Base-by-base conservation (phyloP, 177 flowering plant genomes). In the Vitis hybrid region DNA sequence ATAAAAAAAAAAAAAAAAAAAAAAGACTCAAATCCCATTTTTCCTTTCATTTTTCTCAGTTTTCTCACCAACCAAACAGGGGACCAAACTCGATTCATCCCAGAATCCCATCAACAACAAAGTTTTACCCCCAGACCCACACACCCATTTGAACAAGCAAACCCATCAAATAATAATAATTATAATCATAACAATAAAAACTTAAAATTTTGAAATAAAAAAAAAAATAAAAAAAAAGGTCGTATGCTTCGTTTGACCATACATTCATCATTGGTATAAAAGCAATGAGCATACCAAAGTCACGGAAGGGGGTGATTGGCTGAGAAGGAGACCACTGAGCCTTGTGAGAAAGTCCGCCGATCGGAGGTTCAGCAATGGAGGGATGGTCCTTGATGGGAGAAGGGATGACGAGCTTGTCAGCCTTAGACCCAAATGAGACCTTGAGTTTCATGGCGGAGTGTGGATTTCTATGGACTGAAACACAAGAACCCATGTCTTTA, bases 401-500 rank as follows among this genome's bases (percentile, higher is more conserved):
- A 5, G 75, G 79, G 59, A 75, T 70, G 15, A 57, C 70, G 11
- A 75, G 66, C 50, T 73, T 77, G n/a, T 77, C 73, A 2, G 55
- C 58, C 64, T 78, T 78, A 6, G 83, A 76, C 63, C 72, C 74
- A 39, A 70, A 67, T 3, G 79, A 57, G 14, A 74, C 39, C 14
- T 70, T 15, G 39, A 71, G 51, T 50, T 81, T 83, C 79, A 75
- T 74, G 68, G 71, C 76, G 1, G 87, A 72, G 8, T 71, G 73
- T 4, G 81, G 48, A 58, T 52, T 65, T 57, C 64, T 78, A 55
- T 79, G 74, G 16, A 71, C 57, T 2, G 90, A 87, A 65, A 65
- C 81, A 71, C 83, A 79, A 18, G 88, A 73, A 73, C 90, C 88
- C 90, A 87, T 85, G 2, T 71, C 71, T 39, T 22, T 48, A 49